Evolutionary conservation across 495 filamentous ascomycete species (phyloP).

Genomic region (Talaromyces borbonicus): DNA sequence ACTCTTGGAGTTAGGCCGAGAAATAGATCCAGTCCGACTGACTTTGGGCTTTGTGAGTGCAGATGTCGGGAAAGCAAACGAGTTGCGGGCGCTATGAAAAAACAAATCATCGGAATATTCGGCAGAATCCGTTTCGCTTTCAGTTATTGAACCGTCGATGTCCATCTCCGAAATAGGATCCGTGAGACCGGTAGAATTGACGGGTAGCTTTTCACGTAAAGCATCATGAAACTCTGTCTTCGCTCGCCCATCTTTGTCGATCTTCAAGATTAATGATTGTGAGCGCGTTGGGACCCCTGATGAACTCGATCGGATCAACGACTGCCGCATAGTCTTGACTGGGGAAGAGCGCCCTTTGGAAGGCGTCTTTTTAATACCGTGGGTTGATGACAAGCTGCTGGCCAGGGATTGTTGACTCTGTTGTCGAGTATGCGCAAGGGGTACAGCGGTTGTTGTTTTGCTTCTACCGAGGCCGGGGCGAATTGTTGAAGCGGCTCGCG

Average conservation of each 20-base stretch:
- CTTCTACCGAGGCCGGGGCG: constrained; percentile 53
- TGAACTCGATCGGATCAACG: constrained; percentile 23
- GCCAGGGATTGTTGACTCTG: constrained; percentile 17
- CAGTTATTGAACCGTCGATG: constrained; percentile 36
- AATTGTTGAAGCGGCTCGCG: constrained; percentile 27
- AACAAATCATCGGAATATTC: constrained; percentile 59
- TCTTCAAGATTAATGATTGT: constrained; percentile 52
- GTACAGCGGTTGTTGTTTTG: constrained; percentile 21
- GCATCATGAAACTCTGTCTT: constrained; percentile 59
- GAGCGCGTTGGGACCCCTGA: constrained; percentile 25
- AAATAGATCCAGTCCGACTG: constrained; percentile 46
- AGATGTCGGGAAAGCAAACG: constrained; percentile 49
- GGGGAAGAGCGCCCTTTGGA: constrained; percentile 36
- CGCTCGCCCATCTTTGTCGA: constrained; percentile 62
- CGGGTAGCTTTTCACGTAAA: constrained; percentile 21
- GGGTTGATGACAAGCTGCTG: constrained; percentile 25
- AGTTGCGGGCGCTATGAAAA: constrained; percentile 51
- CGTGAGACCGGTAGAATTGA: constrained; percentile 23
- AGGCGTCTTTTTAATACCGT: constrained; percentile 35
- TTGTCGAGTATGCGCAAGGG: constrained; percentile 12
- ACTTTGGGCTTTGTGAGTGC: constrained; percentile 30
- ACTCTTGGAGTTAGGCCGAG: constrained; percentile 40
- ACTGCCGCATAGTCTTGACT: constrained; percentile 24
- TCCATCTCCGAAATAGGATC: constrained; percentile 35
- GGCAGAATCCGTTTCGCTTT: constrained; percentile 45